phyloP scores from a whole-genome alignment of 805 yeast species.

The Starmerella khaoyaiensis region DNA sequence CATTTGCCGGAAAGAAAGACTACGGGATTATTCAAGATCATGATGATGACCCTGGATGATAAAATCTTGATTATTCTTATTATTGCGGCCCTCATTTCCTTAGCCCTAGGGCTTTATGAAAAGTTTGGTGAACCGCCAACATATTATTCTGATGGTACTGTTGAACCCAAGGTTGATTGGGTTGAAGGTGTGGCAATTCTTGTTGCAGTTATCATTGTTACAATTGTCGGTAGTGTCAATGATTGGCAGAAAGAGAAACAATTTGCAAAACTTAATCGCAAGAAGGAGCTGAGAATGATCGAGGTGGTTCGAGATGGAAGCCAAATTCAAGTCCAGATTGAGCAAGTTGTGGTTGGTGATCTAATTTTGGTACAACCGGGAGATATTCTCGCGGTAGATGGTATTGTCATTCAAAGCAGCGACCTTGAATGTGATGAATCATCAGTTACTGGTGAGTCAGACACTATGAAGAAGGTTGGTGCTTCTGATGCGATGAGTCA shows the following conservation, averaged over 20 bases:
- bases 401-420: conserved; percentile 53
- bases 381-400: conserved; percentile 85
- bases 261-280: conserved; percentile 73
- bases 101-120: conserved; percentile 84
- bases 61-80: conserved; percentile 73
- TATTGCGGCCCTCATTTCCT: conserved; percentile 77
- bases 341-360: conserved; percentile 78
- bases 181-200: conserved; percentile 98
- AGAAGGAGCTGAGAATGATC: conserved; percentile 72
- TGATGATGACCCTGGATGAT: conserved; percentile 79
- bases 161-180: conserved; percentile 84
- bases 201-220: conserved; percentile 81
- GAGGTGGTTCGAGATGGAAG: conserved; percentile 63
- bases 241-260: conserved; percentile 95
- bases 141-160: conserved; percentile 64
- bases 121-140: conserved; percentile 73
- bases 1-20: conserved; percentile 56
- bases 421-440: conserved; percentile 82
- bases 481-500: conserved; percentile 33
- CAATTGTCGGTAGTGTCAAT: conserved; percentile 85
- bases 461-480: conserved; percentile 58
- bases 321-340: conserved; percentile 55
- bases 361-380: conserved; percentile 76
- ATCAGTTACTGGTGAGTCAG: conserved; percentile 86
- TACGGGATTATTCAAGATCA: conserved; percentile 52